A percentile compares a stretch with the other conserved stretches of the same genome.
Conservation (phyloP, 768 basidiomycete species). For the Amanita inopinata region DNA sequence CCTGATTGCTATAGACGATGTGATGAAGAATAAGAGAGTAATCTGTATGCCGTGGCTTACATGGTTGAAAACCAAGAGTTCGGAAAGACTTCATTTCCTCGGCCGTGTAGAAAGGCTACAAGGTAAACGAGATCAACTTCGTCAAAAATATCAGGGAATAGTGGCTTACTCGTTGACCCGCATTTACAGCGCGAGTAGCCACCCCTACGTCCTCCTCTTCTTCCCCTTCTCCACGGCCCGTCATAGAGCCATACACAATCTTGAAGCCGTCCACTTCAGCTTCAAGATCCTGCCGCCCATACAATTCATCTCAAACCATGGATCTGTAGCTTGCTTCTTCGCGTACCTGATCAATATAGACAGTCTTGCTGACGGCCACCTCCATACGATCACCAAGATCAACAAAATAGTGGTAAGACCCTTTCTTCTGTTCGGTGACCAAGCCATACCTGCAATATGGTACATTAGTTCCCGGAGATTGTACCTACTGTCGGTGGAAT, state of each 20-base stretch:
- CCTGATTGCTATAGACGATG: constrained; percentile 52
- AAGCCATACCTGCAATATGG: constrained; percentile 60
- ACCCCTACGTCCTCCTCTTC: constrained; percentile 26
- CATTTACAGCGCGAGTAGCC: constrained; percentile 32
- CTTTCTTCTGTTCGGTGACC: constrained; percentile 82
- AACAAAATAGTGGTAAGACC: constrained; percentile 72
- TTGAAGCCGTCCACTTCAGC: constrained; percentile 34
- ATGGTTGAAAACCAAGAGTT: constrained; percentile 69
- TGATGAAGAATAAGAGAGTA: constrained; percentile 1
- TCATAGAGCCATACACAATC: constrained; percentile 34
- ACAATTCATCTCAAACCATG: too few relatives aligned
- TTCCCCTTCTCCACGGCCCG: constrained; percentile 26
- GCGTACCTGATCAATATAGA: constrained; percentile 68
- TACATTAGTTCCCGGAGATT: constrained; percentile 5
- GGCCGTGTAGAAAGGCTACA: constrained; percentile 74
- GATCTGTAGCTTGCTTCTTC: not conserved
- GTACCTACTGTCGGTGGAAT: constrained; percentile 13
- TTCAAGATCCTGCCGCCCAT: constrained; percentile 35
- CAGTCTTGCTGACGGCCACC: constrained; percentile 59
- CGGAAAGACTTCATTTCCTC: constrained; percentile 78
- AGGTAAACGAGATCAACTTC: constrained; percentile 6
- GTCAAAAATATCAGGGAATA: not conserved
- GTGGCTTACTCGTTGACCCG: constrained; percentile 41
- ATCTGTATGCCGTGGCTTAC: constrained; percentile 27
- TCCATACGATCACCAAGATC: constrained; percentile 73